These are phyloP conservation scores for Starmera quercuum DNA, from an alignment of 805 yeast species.

Conservation along the genomic window DNA sequence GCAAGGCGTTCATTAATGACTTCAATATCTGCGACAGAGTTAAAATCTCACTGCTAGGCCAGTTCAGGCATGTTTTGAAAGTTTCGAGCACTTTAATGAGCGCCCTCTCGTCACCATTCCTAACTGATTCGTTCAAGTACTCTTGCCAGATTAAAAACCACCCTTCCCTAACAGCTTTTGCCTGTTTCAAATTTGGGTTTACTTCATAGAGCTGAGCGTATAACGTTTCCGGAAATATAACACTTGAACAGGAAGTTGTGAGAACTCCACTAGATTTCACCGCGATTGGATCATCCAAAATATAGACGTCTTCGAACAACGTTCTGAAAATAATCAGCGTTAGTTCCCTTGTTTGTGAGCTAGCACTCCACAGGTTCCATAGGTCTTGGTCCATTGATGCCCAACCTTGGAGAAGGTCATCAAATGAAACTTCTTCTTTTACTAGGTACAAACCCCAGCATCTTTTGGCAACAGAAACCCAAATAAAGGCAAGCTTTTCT, in stretches of 20 bases:
- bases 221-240: slow-evolving; percentile 64
- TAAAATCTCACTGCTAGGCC: slow-evolving; percentile 79
- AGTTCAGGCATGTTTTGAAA: slow-evolving; percentile 81
- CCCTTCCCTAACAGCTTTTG: slow-evolving; percentile 70
- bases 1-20: slow-evolving; percentile 52
- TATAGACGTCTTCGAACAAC: slow-evolving; percentile 85
- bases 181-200: slow-evolving; percentile 51
- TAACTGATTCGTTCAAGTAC: slow-evolving; percentile 36
- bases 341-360: slow-evolving; percentile 62
- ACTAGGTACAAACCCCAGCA: slow-evolving; percentile 78
- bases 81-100: slow-evolving; percentile 69
- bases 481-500: slow-evolving; percentile 81
- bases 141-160: slow-evolving; percentile 82
- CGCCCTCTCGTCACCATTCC: slow-evolving; percentile 34
- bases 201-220: slow-evolving; percentile 58
- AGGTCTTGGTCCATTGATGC: slow-evolving; percentile 75
- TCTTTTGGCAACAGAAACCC: slow-evolving; percentile 89
- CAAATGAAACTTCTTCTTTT: slow-evolving; percentile 28
- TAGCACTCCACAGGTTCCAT: slow-evolving; percentile 64
- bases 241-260: slow-evolving; percentile 76
- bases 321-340: slow-evolving; percentile 75
- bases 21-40: slow-evolving; percentile 57
- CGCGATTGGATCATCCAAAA: slow-evolving; percentile 88
- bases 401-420: slow-evolving; percentile 67
- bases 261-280: slow-evolving; percentile 69